Evolutionary conservation across 2,329 filamentous ascomycete genomes (phyloP).

Genomic region (Neonectria magnoliae): DNA sequence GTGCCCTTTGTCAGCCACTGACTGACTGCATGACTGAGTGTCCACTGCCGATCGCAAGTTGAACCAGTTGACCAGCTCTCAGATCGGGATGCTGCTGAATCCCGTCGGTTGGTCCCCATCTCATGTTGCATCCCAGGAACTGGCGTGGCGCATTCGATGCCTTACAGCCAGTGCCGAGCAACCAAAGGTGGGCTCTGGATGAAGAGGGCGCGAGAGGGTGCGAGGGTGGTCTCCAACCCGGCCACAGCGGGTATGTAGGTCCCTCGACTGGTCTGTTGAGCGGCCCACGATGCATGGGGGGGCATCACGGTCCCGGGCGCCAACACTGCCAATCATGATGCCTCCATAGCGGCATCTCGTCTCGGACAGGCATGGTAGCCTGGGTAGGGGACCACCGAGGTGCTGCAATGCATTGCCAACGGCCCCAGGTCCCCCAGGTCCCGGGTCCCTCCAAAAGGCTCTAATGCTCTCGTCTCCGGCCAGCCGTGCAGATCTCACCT

Average conservation of each 20-base stretch:
- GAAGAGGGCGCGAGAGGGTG: constrained; percentile 30
- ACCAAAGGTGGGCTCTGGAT: neutral
- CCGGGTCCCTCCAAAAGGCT: constrained; percentile 8
- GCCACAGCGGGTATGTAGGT: constrained; percentile 44
- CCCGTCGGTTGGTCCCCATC: constrained; percentile 21
- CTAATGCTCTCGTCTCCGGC: constrained; percentile 15
- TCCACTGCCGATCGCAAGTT: constrained; percentile 12
- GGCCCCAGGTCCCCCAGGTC: constrained; percentile 24
- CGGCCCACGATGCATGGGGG: constrained; percentile 39
- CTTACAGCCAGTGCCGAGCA: constrained; percentile 23
- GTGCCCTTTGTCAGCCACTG: constrained; percentile 12
- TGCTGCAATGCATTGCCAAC: constrained; percentile 29
- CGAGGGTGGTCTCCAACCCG: constrained; percentile 32
- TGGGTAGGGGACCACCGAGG: constrained; percentile 22
- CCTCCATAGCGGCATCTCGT: constrained; percentile 26
- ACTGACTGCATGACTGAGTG: too few relatives aligned
- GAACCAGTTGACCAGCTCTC: constrained; percentile 6
- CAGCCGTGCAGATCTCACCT: constrained; percentile 24
- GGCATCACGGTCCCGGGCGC: constrained; percentile 46
- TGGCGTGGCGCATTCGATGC: neutral
- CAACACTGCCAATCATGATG: constrained; percentile 49
- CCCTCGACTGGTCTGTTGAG: constrained; percentile 40
- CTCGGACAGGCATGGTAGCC: constrained; percentile 30
- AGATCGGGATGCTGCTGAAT: constrained; percentile 5
- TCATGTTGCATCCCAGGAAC: constrained; percentile 6